Percentiles rank a stretch among this genome's conserved stretches.
Conservation (phyloP, 352 stramenopile species). For the Pelagophyceae sp. region DNA sequence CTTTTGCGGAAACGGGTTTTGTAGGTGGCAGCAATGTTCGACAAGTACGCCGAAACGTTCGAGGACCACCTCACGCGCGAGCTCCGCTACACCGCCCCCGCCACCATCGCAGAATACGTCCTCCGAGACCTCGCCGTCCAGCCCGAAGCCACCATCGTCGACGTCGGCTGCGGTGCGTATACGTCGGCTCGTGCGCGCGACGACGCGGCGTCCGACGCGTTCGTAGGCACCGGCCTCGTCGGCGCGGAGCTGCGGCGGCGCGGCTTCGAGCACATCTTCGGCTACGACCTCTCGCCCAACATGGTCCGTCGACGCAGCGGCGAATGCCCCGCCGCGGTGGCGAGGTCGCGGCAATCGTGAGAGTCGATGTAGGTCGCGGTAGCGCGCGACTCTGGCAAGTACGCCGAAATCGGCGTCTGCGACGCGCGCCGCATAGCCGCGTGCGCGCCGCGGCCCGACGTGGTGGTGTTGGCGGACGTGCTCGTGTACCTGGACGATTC, state of each 20-base stretch:
- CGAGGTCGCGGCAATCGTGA: too few species aligned
- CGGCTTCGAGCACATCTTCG: background rate
- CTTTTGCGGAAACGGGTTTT: too few species aligned
- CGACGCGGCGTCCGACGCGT: too few species aligned
- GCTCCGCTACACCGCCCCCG: background rate
- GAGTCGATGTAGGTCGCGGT: too few species aligned
- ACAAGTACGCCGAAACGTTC: conserved; percentile 7
- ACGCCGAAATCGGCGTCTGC: background rate
- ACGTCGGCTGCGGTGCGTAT: conserved; percentile 13
- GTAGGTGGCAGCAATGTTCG: background rate
- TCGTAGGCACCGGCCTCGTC: conserved; percentile 9
- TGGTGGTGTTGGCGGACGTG: background rate
- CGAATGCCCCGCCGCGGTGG: too few species aligned
- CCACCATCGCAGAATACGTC: background rate
- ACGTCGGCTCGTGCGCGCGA: too few species aligned
- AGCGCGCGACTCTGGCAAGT: too few species aligned
- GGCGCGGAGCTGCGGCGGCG: background rate
- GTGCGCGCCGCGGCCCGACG: background rate
- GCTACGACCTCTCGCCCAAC: conserved; percentile 2
- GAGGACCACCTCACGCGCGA: background rate
- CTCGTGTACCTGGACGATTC: background rate
- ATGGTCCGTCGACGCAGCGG: background rate
- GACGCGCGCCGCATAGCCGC: background rate
- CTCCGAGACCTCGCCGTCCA: background rate
- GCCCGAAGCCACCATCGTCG: background rate